A percentile compares a stretch with the other conserved stretches of the same genome.
Evolutionary conservation across 192 early-diverging fungal genomes (phyloP).

Genomic region (Podila epigama): DNA sequence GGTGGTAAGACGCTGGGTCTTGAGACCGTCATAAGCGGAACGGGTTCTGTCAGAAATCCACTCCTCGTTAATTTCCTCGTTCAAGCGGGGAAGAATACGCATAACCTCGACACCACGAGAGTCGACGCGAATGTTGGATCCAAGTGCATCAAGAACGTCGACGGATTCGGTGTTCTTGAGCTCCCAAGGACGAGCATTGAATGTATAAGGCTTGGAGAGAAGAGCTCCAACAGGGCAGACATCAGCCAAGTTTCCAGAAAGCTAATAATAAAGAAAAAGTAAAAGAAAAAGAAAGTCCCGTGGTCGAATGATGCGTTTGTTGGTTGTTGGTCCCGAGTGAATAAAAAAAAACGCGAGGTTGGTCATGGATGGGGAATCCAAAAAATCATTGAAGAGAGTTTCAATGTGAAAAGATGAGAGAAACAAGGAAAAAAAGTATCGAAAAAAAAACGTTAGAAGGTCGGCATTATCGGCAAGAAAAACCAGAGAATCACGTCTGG

Average conservation of each 20-base stretch:
- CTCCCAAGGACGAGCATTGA: slow-evolving; percentile 96
- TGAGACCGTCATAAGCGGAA: slow-evolving; percentile 94
- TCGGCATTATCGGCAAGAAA: not conserved
- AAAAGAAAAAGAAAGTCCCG: no score
- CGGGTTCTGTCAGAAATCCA: slow-evolving; percentile 99
- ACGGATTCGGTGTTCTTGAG: slow-evolving; percentile 94
- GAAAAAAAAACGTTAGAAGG: not conserved
- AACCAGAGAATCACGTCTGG: no score
- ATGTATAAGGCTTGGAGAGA: slow-evolving; percentile 96
- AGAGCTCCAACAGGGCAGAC: slow-evolving; percentile 98
- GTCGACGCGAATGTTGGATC: slow-evolving; percentile 95
- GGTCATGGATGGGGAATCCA: no score
- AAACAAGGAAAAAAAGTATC: no score
- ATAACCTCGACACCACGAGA: slow-evolving; percentile 96
- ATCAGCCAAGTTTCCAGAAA: slow-evolving; percentile 98
- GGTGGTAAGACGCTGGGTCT: slow-evolving; percentile 92
- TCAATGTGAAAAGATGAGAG: no score
- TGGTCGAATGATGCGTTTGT: not conserved
- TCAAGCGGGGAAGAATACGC: slow-evolving; percentile 93
- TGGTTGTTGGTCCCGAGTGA: not conserved
- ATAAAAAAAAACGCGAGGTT: not conserved
- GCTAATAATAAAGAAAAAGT: slow-evolving; percentile 42
- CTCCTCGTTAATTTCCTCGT: slow-evolving; percentile 99
- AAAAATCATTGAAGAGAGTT: no score
- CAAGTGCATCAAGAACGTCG: slow-evolving; percentile 94